phyloP scores from a whole-genome alignment of 257 asterid species.

The Datura wrightii region DNA sequence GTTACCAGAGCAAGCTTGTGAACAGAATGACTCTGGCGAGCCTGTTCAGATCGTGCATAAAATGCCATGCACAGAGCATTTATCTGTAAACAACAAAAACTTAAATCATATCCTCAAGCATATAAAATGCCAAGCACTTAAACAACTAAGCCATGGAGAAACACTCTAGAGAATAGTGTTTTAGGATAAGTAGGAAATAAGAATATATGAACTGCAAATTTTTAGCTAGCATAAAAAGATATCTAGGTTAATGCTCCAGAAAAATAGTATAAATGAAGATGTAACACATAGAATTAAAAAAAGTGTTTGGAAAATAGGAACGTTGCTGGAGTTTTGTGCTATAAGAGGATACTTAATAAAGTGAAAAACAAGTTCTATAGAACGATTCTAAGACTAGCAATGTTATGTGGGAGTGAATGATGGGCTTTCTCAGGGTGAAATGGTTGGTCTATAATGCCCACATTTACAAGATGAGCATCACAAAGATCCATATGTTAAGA shows the following conservation, averaged over 20 bases:
- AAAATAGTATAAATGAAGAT: background rate
- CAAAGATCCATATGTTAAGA: background rate
- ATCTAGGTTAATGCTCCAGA: background rate
- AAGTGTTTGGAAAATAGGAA: background rate
- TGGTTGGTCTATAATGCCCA: background rate
- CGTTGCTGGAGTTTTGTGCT: background rate
- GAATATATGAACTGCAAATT: background rate
- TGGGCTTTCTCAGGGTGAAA: background rate
- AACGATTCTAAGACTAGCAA: background rate
- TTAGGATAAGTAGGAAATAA: background rate
- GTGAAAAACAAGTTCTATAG: constrained; percentile 20
- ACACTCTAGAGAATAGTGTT: constrained; percentile 15
- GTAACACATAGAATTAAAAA: background rate
- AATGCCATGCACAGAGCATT: constrained; percentile 99
- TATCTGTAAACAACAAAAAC: constrained; percentile 56
- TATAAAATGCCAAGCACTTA: background rate
- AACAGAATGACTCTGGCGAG: constrained; percentile 92
- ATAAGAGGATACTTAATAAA: background rate
- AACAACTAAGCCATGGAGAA: background rate
- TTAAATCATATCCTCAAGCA: constrained; percentile 17
- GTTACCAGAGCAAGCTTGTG: constrained; percentile 96
- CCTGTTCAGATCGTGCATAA: constrained; percentile 97
- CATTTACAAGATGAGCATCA: background rate
- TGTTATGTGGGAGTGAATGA: constrained; percentile 14
- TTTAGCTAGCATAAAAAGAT: constrained; percentile 24